Percentiles rank a stretch among this genome's conserved stretches.
phyloP scores from a whole-genome alignment of 108 stramenopile genomes.

The Discostella stelligeroides region DNA sequence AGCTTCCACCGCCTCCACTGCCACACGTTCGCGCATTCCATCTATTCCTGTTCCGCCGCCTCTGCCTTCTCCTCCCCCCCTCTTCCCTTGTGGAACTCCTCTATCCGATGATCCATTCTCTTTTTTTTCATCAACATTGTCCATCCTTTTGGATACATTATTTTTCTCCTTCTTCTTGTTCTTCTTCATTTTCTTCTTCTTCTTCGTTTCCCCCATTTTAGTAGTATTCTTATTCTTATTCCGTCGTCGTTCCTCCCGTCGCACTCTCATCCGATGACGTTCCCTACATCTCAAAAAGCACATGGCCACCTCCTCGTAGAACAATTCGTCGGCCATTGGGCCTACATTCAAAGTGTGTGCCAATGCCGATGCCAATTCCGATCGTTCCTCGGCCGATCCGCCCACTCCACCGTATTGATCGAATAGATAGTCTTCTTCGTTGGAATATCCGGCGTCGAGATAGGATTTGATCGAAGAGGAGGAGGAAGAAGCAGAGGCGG shows the following conservation, averaged over 20 bases:
- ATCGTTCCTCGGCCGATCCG: slow-evolving; percentile 44
- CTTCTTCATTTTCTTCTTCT: slow-evolving; percentile 12
- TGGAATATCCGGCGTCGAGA: slow-evolving; percentile 41
- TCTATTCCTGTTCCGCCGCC: too few species aligned
- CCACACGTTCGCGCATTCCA: neutral
- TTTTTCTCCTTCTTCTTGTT: slow-evolving; percentile 4
- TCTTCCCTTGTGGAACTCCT: neutral
- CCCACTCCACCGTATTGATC: slow-evolving; percentile 50
- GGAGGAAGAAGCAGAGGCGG: neutral
- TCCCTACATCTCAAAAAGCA: slow-evolving; percentile 49
- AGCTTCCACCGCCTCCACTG: neutral
- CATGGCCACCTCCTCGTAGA: slow-evolving; percentile 54
- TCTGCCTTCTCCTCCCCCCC: neutral
- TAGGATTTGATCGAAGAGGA: slow-evolving; percentile 27
- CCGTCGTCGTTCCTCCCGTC: slow-evolving; percentile 33
- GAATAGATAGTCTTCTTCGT: slow-evolving; percentile 50
- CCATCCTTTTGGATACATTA: neutral
- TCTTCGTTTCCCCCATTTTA: slow-evolving; percentile 19
- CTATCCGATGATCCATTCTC: neutral
- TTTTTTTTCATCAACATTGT: neutral
- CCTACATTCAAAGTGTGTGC: slow-evolving; percentile 43
- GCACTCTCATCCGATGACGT: slow-evolving; percentile 35
- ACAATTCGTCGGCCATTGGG: slow-evolving; percentile 49
- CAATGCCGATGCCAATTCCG: slow-evolving; percentile 35
- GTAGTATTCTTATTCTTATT: slow-evolving; percentile 27